These are phyloP conservation scores for Rhododendron mucronatum DNA, from an alignment of 148 eudicot genomes.

Conservation along the genomic window DNA sequence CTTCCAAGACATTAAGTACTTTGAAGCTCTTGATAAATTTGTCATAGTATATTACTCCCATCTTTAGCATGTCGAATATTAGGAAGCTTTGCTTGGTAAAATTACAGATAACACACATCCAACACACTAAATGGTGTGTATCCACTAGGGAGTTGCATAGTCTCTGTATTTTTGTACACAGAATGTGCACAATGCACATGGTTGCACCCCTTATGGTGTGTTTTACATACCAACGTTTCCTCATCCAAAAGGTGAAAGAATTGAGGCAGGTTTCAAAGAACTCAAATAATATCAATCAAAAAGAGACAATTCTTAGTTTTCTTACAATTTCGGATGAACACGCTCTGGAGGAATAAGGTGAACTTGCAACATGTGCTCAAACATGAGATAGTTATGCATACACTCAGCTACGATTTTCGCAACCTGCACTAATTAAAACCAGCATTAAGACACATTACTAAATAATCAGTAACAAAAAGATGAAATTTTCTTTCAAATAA, in stretches of 20 bases:
- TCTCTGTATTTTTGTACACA: neutral
- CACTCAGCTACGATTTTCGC: slow-evolving; percentile 86
- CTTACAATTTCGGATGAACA: slow-evolving; percentile 79
- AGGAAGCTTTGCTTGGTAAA: neutral
- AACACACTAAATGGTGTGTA: neutral
- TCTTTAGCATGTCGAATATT: neutral
- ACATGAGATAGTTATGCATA: slow-evolving; percentile 89
- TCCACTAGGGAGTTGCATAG: neutral
- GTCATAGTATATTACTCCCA: neutral
- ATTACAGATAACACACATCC: neutral
- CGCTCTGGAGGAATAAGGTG: slow-evolving; percentile 60
- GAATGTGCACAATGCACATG: neutral
- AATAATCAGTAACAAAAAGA: neutral
- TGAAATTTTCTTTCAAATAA: neutral
- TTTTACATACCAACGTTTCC: neutral
- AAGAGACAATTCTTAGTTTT: slow-evolving; percentile 8
- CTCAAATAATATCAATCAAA: neutral
- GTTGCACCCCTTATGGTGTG: neutral
- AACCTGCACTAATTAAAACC: slow-evolving; percentile 42
- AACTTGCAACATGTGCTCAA: slow-evolving; percentile 89
- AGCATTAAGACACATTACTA: neutral
- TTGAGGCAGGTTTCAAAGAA: neutral
- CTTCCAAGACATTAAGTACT: neutral
- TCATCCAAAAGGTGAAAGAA: neutral
- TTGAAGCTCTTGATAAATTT: neutral